A percentile compares a stretch with the other conserved stretches of the same genome.
phyloP scores from a whole-genome alignment of 768 basidiomycete genomes.

The Phaffia australis region DNA sequence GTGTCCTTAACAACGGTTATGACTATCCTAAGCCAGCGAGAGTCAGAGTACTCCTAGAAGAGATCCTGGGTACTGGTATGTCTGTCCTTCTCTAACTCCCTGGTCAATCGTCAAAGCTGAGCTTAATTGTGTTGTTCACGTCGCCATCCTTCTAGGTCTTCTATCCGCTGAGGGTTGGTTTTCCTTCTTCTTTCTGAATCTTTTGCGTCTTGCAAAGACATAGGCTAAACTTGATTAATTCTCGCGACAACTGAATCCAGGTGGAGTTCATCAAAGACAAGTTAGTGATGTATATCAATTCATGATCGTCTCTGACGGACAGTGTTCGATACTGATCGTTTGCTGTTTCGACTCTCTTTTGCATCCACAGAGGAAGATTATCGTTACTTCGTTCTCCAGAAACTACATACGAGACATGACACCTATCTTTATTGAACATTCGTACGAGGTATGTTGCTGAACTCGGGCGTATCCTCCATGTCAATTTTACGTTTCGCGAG shows the following conservation, averaged over 20 bases:
- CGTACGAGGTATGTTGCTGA: background rate
- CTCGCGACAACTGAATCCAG: background rate
- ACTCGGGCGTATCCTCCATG: background rate
- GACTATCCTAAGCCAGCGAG: constrained; percentile 16
- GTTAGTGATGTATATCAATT: background rate
- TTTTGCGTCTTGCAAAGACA: background rate
- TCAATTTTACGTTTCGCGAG: background rate
- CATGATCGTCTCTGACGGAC: no score
- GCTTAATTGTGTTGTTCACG: background rate
- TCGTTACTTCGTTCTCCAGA: constrained; percentile 8
- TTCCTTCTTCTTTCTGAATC: no score
- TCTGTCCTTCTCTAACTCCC: background rate
- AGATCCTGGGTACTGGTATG: constrained; percentile 8
- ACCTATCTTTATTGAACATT: constrained; percentile 3
- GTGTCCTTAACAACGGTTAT: constrained; percentile 13
- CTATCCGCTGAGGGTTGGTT: constrained; percentile 13
- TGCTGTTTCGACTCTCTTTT: background rate
- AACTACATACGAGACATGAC: background rate
- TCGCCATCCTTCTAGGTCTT: background rate
- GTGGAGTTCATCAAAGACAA: constrained; percentile 6
- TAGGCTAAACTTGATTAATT: no score
- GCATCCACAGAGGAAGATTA: constrained; percentile 10
- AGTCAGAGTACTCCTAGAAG: background rate
- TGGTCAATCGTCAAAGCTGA: background rate
- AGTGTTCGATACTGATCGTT: no score